Conservation (phyloP, 2,329 filamentous ascomycete genomes). For the Paecilomyces dactylethromorphus region DNA sequence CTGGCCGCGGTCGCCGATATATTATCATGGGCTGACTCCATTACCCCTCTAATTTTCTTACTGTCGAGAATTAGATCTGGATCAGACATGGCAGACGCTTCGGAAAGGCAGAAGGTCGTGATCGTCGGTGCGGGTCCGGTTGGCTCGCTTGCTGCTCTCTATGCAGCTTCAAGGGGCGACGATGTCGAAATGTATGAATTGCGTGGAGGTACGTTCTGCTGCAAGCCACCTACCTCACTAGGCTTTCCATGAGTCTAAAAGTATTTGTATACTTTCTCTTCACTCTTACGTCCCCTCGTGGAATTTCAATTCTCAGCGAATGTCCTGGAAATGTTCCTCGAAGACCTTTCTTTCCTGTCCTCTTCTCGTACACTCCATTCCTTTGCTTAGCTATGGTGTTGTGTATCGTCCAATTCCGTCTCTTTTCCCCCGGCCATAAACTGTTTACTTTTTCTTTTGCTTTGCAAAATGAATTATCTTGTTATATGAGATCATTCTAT, state of each 20-base stretch:
- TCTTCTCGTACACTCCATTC: neutral
- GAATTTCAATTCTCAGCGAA: neutral
- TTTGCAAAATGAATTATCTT: neutral
- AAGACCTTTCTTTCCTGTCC: neutral
- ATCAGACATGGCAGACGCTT: constrained; percentile 3
- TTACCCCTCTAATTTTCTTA: neutral
- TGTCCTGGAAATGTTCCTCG: neutral
- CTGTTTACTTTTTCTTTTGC: neutral
- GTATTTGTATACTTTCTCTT: neutral
- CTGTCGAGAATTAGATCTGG: neutral
- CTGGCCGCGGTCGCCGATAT: neutral
- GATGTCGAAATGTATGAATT: constrained; percentile 93
- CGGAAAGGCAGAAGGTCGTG: constrained; percentile 58
- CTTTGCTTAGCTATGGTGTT: neutral
- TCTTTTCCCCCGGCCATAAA: neutral
- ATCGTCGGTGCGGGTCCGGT: constrained; percentile 92
- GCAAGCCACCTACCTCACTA: neutral
- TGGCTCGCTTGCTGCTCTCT: constrained; percentile 83
- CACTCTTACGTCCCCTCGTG: neutral
- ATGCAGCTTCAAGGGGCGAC: constrained; percentile 81
- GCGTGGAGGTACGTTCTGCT: constrained; percentile 63
- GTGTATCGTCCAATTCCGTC: neutral
- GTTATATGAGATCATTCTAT: neutral
- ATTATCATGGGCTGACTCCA: neutral
- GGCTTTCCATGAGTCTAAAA: neutral